These are phyloP conservation scores for Neopestalotiopsis sp. DNA, from an alignment of 2,329 filamentous ascomycete species.

Conservation along the genomic window DNA sequence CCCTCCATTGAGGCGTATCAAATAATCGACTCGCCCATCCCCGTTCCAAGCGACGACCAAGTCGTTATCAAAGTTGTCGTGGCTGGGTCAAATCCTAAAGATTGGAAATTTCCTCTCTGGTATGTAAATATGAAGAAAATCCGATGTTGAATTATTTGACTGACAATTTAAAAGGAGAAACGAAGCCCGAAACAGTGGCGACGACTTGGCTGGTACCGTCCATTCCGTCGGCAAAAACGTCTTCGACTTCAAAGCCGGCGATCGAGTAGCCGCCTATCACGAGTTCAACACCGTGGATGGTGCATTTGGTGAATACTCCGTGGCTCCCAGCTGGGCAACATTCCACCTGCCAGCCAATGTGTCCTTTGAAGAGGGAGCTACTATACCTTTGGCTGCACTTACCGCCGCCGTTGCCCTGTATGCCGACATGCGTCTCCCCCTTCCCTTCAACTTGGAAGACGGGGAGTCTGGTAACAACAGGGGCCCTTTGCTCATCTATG, in stretches of 20 bases:
- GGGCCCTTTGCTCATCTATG: conserved; percentile 53
- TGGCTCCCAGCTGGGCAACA: conserved; percentile 59
- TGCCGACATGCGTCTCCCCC: conserved; percentile 51
- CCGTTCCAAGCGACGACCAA: conserved; percentile 41
- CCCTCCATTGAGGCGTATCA: conserved; percentile 40
- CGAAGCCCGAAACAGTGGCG: conserved; percentile 48
- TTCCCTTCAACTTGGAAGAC: conserved; percentile 31
- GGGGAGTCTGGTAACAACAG: conserved; percentile 6
- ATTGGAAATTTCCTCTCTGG: conserved; percentile 42
- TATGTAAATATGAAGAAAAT: conserved; percentile 11
- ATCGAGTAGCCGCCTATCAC: conserved; percentile 19
- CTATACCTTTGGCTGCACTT: conserved; percentile 48
- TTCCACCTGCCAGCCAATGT: conserved; percentile 56
- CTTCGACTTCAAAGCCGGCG: conserved; percentile 56
- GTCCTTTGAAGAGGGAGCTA: conserved; percentile 54
- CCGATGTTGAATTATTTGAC: conserved; percentile 8
- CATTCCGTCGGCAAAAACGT: conserved; percentile 59
- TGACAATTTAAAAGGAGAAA: conserved; percentile 29
- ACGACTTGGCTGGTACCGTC: conserved; percentile 61
- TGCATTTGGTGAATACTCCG: conserved; percentile 65
- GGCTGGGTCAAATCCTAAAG: conserved; percentile 52
- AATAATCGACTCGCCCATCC: conserved; percentile 45
- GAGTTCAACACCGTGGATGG: conserved; percentile 57
- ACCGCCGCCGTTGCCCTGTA: conserved; percentile 61
- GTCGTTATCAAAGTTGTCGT: conserved; percentile 48